Evolutionary conservation across 2,329 filamentous ascomycete species (phyloP), one percentile per base, ranked within the genome.

Genomic region (Phaeophleospora eucalypticola): DNA sequence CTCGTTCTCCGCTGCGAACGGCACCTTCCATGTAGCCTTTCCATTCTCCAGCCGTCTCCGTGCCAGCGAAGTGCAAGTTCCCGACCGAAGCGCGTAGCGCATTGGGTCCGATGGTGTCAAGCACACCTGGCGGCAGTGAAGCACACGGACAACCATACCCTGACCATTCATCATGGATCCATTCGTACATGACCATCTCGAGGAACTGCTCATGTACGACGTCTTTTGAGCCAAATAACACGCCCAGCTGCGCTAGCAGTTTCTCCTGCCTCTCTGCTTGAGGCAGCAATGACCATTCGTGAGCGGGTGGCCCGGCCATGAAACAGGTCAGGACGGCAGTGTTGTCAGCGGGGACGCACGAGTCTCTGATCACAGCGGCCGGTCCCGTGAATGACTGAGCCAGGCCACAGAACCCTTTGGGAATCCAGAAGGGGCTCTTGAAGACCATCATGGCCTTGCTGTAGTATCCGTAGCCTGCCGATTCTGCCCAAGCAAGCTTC

Each of bases 21-120:
- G 78, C 78, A 1, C 79, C 78, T 49, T 81, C 78, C 75, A 81
- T 79, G 56, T 80, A 80, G 0, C 78, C 77, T 45, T 74, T 76
- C 77, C 77, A 81, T 47, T 75, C 70, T 2, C 57, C 65, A 0
- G 72, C 69, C 1, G 71, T 76, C 64, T 81, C 78, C 0, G 77
- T 79, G 0, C 79, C 78, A 2, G 71, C 75, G 53, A 80, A 81
- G 53, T 80, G 71, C 3, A 79, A 20, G 24, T 73, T 66, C 4
- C 70, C 64, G 39, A 63, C 45, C 14, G 53, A 52, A 16, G 53
- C 55, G 29, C 55, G 47, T 19, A 60, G 43, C 8, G 56, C 52
- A 41, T 60, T 43, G n/a, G n/a, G 37, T 56, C 55, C 17, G 52
- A 59, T 24, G 52, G 47, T 3, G 56, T 57, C 41, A 63, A 38